Evolutionary conservation across 768 basidiomycete genomes (phyloP), one percentile per base, ranked within the genome.

Genomic region (Boletus sensibilis): DNA sequence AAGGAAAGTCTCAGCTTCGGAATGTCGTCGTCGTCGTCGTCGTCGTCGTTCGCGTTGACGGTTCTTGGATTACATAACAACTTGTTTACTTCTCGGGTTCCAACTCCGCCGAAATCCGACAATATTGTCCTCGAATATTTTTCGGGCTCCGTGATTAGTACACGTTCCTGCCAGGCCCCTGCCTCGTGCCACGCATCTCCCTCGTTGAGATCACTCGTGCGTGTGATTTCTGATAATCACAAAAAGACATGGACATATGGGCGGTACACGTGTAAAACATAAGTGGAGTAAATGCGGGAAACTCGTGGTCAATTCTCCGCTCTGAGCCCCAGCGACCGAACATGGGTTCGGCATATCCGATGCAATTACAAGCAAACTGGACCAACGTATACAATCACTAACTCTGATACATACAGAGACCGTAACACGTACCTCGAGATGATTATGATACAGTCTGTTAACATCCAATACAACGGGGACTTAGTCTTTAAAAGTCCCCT

Each of bases 401-500:
- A 18, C 38, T 4, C 11, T 2, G 4, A 34, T 14, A 5, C 42
- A n/a, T 14, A 10, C 38, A 13, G 2, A 12, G 20, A 10, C 21
- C 14, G 13, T 0, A 10, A 11, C 52, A 60, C 62, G 0, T 12
- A 67, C 67, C 64, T 57, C 40, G 39, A 20, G 14, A n/a, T 38
- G 45, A 50, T 53, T 58, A 59, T 69, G 58, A 67, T 68, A 69
- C 65, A 69, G 5, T 42, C 52, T 21, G 20, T 48, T 21, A 29
- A 29, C 5, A 7, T 18, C n/a, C 42, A 33, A 43, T 57, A 57
- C 57, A 56, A 25, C 13, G 37, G 67, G 66, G 68, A 67, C 65
- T 67, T 69, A 64, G 41, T 31, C 21, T 3, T 59, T 52, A 69
- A 68, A 69, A 67, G 68, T 64, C 62, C 67, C 64, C 21, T 53